phyloP scores from a whole-genome alignment of 179 eudicot species.

The Camellia oleifera region DNA sequence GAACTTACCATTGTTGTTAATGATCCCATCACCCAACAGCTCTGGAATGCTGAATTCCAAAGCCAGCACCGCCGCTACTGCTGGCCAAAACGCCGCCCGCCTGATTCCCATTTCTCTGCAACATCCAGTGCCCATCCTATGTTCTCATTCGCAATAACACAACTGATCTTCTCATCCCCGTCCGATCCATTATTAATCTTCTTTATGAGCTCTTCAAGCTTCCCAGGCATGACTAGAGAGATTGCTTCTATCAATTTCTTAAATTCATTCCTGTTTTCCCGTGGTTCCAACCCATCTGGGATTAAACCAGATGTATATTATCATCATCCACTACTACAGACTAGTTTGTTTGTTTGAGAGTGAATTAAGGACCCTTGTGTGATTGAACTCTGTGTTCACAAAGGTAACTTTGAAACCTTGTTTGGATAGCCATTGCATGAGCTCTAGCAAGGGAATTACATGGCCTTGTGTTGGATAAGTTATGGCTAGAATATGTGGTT shows the following conservation, averaged over 20 bases:
- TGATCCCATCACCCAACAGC: background rate
- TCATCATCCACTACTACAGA: background rate
- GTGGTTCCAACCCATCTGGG: constrained; percentile 7
- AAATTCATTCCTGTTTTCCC: constrained; percentile 2
- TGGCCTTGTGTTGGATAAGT: constrained; percentile 21
- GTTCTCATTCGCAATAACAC: background rate
- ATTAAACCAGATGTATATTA: background rate
- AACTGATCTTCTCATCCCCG: background rate
- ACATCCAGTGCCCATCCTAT: background rate
- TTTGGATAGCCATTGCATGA: background rate
- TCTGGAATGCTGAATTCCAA: background rate
- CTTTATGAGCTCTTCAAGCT: background rate
- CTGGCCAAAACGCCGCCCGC: background rate
- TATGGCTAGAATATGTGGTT: constrained; percentile 7
- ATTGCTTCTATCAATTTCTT: background rate
- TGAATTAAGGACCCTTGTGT: background rate
- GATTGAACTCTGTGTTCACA: constrained; percentile 7
- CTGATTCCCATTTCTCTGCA: background rate
- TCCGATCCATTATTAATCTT: no score
- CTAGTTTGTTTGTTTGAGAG: background rate
- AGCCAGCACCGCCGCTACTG: background rate
- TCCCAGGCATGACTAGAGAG: background rate
- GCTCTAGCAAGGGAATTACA: constrained; percentile 9
- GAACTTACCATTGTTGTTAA: background rate
- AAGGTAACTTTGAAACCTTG: background rate